These are phyloP conservation scores for Eruca vesicaria DNA, from an alignment of 441 rosid species.

Conservation along the genomic window DNA sequence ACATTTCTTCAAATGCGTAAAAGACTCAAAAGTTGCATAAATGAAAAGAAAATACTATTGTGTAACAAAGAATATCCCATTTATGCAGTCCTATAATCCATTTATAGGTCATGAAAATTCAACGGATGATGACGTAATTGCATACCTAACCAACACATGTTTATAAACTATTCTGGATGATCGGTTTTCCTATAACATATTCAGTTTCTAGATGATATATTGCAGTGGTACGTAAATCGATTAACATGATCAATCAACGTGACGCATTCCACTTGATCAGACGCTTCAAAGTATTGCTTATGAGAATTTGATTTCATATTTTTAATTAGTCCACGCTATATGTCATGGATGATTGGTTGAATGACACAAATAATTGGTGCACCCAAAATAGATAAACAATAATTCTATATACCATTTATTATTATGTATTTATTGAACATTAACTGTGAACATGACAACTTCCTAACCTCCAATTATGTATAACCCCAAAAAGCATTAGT, in stretches of 20 bases:
- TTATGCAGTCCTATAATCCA: not conserved
- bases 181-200: not conserved
- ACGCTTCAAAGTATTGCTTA: not conserved
- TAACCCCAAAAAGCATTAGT: not conserved
- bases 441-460: conserved; percentile 18
- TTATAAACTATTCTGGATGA: not conserved
- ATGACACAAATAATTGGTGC: not conserved
- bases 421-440: not conserved
- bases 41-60: not conserved
- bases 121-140: not conserved
- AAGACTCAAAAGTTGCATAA: conserved; percentile 17
- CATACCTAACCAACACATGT: not conserved
- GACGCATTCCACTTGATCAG: not conserved
- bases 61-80: conserved; percentile 11
- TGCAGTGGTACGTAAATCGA: not conserved
- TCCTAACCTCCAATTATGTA: conserved; percentile 11
- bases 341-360: not conserved
- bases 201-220: not conserved
- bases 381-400: not conserved
- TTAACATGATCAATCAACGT: not conserved
- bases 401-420: not conserved
- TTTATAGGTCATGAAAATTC: not conserved
- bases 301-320: not conserved
- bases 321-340: not conserved
- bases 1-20: conserved; percentile 19